Conservation (phyloP, 768 basidiomycete genomes). For the Austroboletus festivus region DNA sequence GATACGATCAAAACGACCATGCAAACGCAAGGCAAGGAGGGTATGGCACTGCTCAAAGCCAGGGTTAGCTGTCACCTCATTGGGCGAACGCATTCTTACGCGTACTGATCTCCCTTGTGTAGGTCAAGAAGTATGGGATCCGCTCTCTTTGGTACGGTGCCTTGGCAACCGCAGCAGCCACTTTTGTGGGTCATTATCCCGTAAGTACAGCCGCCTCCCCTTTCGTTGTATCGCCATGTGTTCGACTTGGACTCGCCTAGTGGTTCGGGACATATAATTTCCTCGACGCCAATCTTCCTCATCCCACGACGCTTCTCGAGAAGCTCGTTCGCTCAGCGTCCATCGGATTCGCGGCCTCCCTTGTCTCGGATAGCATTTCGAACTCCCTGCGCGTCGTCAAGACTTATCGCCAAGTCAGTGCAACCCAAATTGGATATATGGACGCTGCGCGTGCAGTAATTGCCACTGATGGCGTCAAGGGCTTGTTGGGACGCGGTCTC, state of each 20-base stretch:
- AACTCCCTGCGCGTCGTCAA: constrained; percentile 92
- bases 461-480: constrained; percentile 67
- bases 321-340: constrained; percentile 78
- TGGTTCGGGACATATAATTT: constrained; percentile 89
- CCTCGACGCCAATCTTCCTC: constrained; percentile 62
- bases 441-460: constrained; percentile 78
- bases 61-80: constrained; percentile 45
- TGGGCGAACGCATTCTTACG: not conserved
- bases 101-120: not conserved
- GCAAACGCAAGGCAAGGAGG: constrained; percentile 82
- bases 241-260: constrained; percentile 32
- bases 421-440: constrained; percentile 72
- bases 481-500: constrained; percentile 85
- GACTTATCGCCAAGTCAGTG: constrained; percentile 92
- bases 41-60: constrained; percentile 59
- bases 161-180: constrained; percentile 87
- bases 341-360: constrained; percentile 86
- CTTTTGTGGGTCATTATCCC: constrained; percentile 90
- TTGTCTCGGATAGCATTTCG: constrained; percentile 80
- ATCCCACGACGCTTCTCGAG: constrained; percentile 46
- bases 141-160: constrained; percentile 88
- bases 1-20: constrained; percentile 95
- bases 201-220: constrained; percentile 37
- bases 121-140: constrained; percentile 76
- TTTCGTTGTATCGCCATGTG: not conserved